phyloP scores from a whole-genome alignment of 2,329 filamentous ascomycete species.

The Arthrobotrys musiformis region DNA sequence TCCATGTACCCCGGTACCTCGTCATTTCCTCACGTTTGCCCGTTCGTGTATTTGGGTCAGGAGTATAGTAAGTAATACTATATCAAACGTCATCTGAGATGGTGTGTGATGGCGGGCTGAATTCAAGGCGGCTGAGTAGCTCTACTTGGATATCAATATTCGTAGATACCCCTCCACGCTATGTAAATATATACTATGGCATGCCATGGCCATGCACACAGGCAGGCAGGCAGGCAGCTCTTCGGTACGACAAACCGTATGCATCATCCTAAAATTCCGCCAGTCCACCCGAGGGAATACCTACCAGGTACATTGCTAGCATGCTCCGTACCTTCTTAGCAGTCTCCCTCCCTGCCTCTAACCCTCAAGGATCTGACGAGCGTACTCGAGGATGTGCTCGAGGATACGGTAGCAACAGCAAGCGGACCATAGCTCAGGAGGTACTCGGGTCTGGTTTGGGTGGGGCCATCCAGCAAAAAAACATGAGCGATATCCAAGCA shows the following conservation, averaged over 20 bases:
- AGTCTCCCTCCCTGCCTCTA: background rate
- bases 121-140: background rate
- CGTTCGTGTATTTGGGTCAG: background rate
- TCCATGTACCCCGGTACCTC: background rate
- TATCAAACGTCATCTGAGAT: slow-evolving; percentile 8
- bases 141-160: too few species aligned
- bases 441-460: background rate
- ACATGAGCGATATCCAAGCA: slow-evolving; percentile 3
- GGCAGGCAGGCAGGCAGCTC: background rate
- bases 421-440: too few species aligned
- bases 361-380: background rate
- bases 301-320: background rate
- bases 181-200: too few species aligned
- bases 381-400: background rate
- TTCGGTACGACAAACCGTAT: slow-evolving; percentile 31
- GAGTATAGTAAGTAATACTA: too few species aligned
- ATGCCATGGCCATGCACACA: background rate
- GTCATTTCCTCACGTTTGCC: background rate
- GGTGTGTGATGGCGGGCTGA: slow-evolving; percentile 1
- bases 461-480: slow-evolving; percentile 28
- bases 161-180: too few species aligned
- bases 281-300: slow-evolving; percentile 6
- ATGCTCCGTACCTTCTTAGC: background rate
- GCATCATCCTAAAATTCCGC: slow-evolving; percentile 54
- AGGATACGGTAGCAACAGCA: background rate